phyloP scores from a whole-genome alignment of 495 filamentous ascomycete genomes.

The Aspergillus olivimuriae region DNA sequence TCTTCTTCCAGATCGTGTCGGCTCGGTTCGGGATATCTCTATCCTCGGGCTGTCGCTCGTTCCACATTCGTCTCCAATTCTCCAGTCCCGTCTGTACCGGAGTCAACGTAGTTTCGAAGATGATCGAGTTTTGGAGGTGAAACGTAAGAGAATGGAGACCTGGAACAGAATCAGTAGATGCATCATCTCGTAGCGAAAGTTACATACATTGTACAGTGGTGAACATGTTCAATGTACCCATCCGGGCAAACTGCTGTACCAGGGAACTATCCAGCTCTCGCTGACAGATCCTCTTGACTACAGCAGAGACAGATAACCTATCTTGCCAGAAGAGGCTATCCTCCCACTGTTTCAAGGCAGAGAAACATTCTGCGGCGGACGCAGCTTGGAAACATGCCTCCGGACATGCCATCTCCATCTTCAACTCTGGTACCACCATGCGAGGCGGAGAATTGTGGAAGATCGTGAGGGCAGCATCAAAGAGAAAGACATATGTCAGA shows the following conservation, averaged over 20 bases:
- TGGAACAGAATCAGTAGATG: background rate
- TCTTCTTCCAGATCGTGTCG: slow-evolving; percentile 21
- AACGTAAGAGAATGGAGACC: slow-evolving; percentile 26
- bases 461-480: slow-evolving; percentile 19
- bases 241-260: slow-evolving; percentile 10
- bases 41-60: slow-evolving; percentile 18
- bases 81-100: slow-evolving; percentile 22
- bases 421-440: slow-evolving; percentile 18
- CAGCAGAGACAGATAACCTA: slow-evolving; percentile 15
- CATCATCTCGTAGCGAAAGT: background rate
- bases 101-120: slow-evolving; percentile 21
- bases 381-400: slow-evolving; percentile 21
- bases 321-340: slow-evolving; percentile 14
- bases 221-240: slow-evolving; percentile 24
- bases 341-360: slow-evolving; percentile 11
- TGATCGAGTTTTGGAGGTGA: slow-evolving; percentile 22
- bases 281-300: slow-evolving; percentile 18
- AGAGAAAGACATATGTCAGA: slow-evolving; percentile 19
- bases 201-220: slow-evolving; percentile 20
- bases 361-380: slow-evolving; percentile 13
- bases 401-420: slow-evolving; percentile 20
- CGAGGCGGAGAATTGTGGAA: slow-evolving; percentile 21
- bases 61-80: slow-evolving; percentile 24
- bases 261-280: slow-evolving; percentile 8
- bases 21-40: slow-evolving; percentile 13